A percentile compares a stretch with the other conserved stretches of the same genome.
phyloP scores from a whole-genome alignment of 495 filamentous ascomycete species.

The Pseudoneurospora amorphoporcata region DNA sequence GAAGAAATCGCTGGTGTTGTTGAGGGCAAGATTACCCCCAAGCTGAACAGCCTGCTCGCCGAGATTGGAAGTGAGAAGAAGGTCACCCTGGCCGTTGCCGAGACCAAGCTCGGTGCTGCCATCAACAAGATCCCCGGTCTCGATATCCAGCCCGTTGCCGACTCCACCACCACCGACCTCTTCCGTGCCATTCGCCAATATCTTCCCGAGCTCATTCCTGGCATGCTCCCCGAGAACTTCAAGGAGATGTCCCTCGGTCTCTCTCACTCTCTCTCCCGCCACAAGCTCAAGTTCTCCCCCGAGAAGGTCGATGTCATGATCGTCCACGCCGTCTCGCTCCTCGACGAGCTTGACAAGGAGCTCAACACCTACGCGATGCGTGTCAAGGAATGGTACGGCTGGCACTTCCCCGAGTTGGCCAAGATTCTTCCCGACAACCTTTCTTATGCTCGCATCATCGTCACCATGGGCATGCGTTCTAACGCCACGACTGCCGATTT shows the following conservation, averaged over 20 bases:
- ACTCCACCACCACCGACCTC: constrained; percentile 74
- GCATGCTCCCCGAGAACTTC: constrained; percentile 72
- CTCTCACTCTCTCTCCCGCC: constrained; percentile 92
- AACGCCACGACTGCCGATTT: constrained; percentile 70
- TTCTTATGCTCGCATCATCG: constrained; percentile 79
- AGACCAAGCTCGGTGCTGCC: constrained; percentile 84
- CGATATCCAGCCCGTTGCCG: constrained; percentile 74
- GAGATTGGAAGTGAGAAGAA: constrained; percentile 97
- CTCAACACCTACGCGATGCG: constrained; percentile 98
- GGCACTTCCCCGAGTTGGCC: constrained; percentile 98
- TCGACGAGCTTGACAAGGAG: constrained; percentile 98
- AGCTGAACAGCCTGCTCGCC: constrained; percentile 70
- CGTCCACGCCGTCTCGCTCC: constrained; percentile 84
- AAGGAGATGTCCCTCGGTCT: constrained; percentile 90
- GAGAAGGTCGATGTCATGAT: constrained; percentile 99
- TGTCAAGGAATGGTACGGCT: constrained; percentile 99
- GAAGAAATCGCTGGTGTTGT: constrained; percentile 80
- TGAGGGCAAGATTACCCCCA: constrained; percentile 93
- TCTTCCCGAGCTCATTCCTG: constrained; percentile 82
- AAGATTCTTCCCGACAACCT: constrained; percentile 97
- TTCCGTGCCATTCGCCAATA: constrained; percentile 91
- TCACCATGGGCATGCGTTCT: constrained; percentile 76
- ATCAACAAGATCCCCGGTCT: constrained; percentile 89
- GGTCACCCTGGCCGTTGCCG: constrained; percentile 85
- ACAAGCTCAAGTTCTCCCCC: constrained; percentile 97